These are phyloP conservation scores for Metroxylon sagu DNA, from an alignment of 176 grass and related monocot genomes.

Conservation along the genomic window DNA sequence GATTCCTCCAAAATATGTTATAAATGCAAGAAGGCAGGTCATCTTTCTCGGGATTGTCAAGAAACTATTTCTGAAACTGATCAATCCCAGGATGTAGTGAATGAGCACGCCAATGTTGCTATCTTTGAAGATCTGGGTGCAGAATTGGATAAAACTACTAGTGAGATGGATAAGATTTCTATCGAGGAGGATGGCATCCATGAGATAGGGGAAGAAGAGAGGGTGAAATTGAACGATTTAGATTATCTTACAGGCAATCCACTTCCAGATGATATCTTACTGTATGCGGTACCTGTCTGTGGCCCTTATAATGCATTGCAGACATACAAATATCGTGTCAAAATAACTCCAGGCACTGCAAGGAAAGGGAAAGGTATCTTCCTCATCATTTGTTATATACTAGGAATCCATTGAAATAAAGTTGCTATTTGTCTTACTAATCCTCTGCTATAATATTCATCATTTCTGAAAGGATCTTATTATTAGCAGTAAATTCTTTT, in stretches of 20 bases:
- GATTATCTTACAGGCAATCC: slow-evolving; percentile 90
- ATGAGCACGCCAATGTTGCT: slow-evolving; percentile 28
- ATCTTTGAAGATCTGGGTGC: slow-evolving; percentile 2
- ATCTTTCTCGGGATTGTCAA: slow-evolving; percentile 88
- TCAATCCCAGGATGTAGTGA: slow-evolving; percentile 14
- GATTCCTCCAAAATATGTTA: slow-evolving; percentile 73
- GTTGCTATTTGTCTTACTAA: too few relatives aligned
- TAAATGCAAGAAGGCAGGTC: slow-evolving; percentile 89
- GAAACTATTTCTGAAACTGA: slow-evolving; percentile 44
- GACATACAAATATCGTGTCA: slow-evolving; percentile 91
- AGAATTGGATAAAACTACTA: neutral
- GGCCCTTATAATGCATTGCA: slow-evolving; percentile 87
- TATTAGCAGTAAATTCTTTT: too few relatives aligned
- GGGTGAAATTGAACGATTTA: slow-evolving; percentile 81
- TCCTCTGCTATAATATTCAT: too few relatives aligned
- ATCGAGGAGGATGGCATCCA: slow-evolving; percentile 49
- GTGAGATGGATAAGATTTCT: slow-evolving; percentile 27
- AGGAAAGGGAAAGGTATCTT: slow-evolving; percentile 93
- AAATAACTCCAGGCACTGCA: slow-evolving; percentile 85
- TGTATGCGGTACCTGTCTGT: slow-evolving; percentile 85
- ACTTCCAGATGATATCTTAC: slow-evolving; percentile 71
- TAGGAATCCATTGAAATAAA: too few relatives aligned
- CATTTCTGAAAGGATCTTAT: too few relatives aligned
- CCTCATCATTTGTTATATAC: neutral
- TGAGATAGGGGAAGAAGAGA: slow-evolving; percentile 76